Evolutionary conservation across 2,329 filamentous ascomycete genomes (phyloP).

Genomic region (Penicillium fuscoglaucum): DNA sequence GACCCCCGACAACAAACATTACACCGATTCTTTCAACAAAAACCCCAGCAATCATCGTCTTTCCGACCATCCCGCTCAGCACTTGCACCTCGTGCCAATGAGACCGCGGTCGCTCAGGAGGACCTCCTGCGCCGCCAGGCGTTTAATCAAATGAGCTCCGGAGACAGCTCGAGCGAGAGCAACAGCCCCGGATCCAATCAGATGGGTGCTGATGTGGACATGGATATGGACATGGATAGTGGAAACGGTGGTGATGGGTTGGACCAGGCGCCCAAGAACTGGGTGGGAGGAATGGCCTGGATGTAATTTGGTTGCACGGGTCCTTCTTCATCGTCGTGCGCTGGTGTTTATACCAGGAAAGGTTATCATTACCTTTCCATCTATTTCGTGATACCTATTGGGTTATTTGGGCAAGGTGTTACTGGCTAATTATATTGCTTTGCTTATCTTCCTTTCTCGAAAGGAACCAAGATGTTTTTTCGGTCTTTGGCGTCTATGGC

Average conservation of each 20-base stretch:
- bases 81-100: slow-evolving; percentile 26
- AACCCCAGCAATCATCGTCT: slow-evolving; percentile 17
- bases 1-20: slow-evolving; percentile 45
- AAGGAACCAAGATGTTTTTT: background rate
- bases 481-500: background rate
- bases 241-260: slow-evolving; percentile 21
- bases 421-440: background rate
- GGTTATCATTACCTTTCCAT: background rate
- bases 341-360: slow-evolving; percentile 12
- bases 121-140: slow-evolving; percentile 23
- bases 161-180: slow-evolving; percentile 22
- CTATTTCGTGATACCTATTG: slow-evolving; percentile 1
- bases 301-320: slow-evolving; percentile 22
- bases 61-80: slow-evolving; percentile 23
- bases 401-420: background rate
- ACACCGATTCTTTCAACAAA: slow-evolving; percentile 41
- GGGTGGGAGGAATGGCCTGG: slow-evolving; percentile 35
- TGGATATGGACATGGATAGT: slow-evolving; percentile 34
- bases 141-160: slow-evolving; percentile 18
- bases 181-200: slow-evolving; percentile 24
- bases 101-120: slow-evolving; percentile 18
- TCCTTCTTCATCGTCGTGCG: slow-evolving; percentile 3
- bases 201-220: slow-evolving; percentile 30
- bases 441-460: background rate
- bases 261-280: slow-evolving; percentile 22